Percentiles rank a stretch among this genome's conserved stretches.
These are phyloP conservation scores for Pichia sp. DNA, from an alignment of 1,139 yeast species.

Conservation along the genomic window DNA sequence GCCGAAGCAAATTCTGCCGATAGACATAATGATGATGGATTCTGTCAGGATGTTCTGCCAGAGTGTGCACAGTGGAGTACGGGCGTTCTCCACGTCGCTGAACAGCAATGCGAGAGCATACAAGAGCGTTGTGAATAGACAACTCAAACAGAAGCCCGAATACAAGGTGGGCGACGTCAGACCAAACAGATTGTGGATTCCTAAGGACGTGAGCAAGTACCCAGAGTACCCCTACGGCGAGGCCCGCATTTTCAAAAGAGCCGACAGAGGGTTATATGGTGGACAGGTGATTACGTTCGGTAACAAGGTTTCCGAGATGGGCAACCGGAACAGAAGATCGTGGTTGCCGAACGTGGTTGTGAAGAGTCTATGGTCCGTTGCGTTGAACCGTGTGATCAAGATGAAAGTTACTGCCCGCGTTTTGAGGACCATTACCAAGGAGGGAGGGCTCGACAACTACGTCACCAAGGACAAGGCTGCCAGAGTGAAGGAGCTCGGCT, in stretches of 20 bases:
- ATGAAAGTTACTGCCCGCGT: conserved; percentile 77
- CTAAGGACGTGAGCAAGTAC: conserved; percentile 44
- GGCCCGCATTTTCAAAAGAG: conserved; percentile 71
- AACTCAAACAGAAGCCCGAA: conserved; percentile 35
- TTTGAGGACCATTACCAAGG: conserved; percentile 78
- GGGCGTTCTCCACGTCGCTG: conserved; percentile 27
- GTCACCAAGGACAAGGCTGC: conserved; percentile 82
- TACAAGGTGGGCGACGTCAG: conserved; percentile 43
- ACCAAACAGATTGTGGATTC: conserved; percentile 41
- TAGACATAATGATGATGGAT: conserved; percentile 8
- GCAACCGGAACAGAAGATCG: conserved; percentile 68
- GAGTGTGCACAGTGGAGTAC: conserved; percentile 9
- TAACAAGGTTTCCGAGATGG: conserved; percentile 68
- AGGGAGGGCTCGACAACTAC: conserved; percentile 91
- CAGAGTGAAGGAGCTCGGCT: conserved; percentile 86
- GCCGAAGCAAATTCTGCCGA: no score
- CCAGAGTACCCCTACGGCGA: conserved; percentile 87
- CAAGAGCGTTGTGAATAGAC: conserved; percentile 40
- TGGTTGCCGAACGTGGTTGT: conserved; percentile 80
- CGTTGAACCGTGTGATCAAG: conserved; percentile 52
- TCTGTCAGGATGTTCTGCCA: conserved; percentile 2
- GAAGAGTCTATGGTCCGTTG: conserved; percentile 80
- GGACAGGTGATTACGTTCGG: conserved; percentile 81
- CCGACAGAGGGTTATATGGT: conserved; percentile 85
- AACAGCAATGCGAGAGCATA: conserved; percentile 33